Evolutionary conservation across 2,329 filamentous ascomycete genomes (phyloP), one percentile per base, ranked within the genome.

Genomic region (Aspergillus piperis): DNA sequence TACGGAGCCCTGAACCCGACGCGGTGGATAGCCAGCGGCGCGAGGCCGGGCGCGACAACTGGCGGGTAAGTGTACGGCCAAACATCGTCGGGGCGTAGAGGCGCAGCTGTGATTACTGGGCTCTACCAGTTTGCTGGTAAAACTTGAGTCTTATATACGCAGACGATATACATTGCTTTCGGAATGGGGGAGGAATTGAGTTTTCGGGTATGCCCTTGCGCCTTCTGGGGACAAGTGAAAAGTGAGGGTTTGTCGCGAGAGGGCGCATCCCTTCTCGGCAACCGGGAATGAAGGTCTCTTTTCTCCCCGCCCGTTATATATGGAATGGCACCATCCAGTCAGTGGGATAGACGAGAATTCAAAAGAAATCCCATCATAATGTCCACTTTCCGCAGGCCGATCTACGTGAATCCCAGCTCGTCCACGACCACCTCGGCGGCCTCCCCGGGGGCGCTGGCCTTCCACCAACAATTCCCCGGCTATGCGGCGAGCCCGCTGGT

Each of bases 381-480:
- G 59, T 32, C 52, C 1, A 65, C 68, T 7, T 68, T 67, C 7
- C 67, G 67, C 5, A 63, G 69, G 13, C 62, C 68, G 4, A 70
- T 74, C 41, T 72, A 70, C 59, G 56, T 69, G 59, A 74, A 74
- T 60, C 61, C 62, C 42, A 47, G 59, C 11, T 62, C 66, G 2
- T 58, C 65, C 8, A 58, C 59, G 17, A 59, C 67, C 53, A 63
- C 56, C 47, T 64, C 23, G 23, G 61, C 39, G 47, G 56, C 27
- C 55, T 54, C n/a, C 53, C 60, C 17, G 50, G 39, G 6, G 58
- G 62, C 23, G 39, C 64, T 13, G 64, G 63, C 36, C 52, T 70
- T 90, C 71, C 89, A 91, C 67, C 69, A 76, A 30, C 77, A 74
- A 1, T 79, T 91, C 1, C 86, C 86, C 1, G 73, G 78, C 41